phyloP scores from a whole-genome alignment of 805 yeast species.

The Zygoascus tannicola region DNA sequence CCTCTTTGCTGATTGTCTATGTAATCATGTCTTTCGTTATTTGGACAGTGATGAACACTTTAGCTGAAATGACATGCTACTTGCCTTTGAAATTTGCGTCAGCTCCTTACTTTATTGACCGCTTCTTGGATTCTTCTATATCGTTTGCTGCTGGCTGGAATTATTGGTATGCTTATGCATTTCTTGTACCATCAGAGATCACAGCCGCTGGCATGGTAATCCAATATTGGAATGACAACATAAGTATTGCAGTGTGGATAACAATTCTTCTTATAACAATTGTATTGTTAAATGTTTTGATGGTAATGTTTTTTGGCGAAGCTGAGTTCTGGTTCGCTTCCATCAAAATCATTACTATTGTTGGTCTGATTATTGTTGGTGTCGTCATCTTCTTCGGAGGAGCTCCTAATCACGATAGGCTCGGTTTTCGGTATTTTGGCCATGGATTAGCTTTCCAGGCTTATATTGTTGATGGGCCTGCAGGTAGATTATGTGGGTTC shows the following conservation, averaged over 20 bases:
- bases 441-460: slow-evolving; percentile 37
- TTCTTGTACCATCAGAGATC: slow-evolving; percentile 54
- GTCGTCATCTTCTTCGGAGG: slow-evolving; percentile 45
- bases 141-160: slow-evolving; percentile 65
- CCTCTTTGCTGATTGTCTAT: slow-evolving; percentile 49
- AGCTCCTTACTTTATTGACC: slow-evolving; percentile 45
- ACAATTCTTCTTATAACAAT: slow-evolving; percentile 41
- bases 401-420: slow-evolving; percentile 42
- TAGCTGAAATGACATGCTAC: slow-evolving; percentile 63
- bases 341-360: slow-evolving; percentile 51
- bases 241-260: slow-evolving; percentile 45
- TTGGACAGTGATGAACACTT: slow-evolving; percentile 55
- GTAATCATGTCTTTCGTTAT: slow-evolving; percentile 63
- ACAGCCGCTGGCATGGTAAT: slow-evolving; percentile 54
- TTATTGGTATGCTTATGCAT: slow-evolving; percentile 46
- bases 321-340: slow-evolving; percentile 57
- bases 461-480: slow-evolving; percentile 41
- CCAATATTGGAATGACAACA: slow-evolving; percentile 41
- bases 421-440: slow-evolving; percentile 48
- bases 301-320: slow-evolving; percentile 43
- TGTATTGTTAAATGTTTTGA: slow-evolving; percentile 36
- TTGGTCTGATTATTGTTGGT: slow-evolving; percentile 58
- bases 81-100: slow-evolving; percentile 59
- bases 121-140: slow-evolving; percentile 56
- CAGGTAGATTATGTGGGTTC: slow-evolving; percentile 56